Base-by-base conservation (phyloP, 1,284 basidiomycete genomes). In the Athelia psychrophila region DNA sequence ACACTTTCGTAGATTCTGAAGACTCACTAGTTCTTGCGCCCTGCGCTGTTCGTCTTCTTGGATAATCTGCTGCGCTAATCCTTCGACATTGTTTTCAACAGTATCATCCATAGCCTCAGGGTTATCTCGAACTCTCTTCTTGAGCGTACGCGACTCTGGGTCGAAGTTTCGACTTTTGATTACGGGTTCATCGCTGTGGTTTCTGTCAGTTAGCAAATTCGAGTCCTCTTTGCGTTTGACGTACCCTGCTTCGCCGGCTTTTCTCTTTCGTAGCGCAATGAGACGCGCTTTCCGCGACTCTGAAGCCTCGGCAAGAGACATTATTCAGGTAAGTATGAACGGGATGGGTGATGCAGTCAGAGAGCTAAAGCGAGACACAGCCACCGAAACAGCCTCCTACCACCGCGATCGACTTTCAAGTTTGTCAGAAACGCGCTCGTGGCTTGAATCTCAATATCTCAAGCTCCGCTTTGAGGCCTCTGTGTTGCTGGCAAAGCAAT, bases 281-380 rank as follows among this genome's bases (percentile, higher is more conserved):
- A 98, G 76, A 54, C 94, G 86, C 50, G 86, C 84, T 68, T 95
- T 96, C 48, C 95, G 82, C n/a, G 86, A 85, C 58, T 93, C 89
- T 9, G 91, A 85, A 8, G 86, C 87, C 57, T 88, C 88, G 54
- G 87, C 90, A 45, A 98, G 81, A 55, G 91, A 91, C 81, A 92
- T 93, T 44, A 56, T 54, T 52, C 6, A 30, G 6, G 6, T 13
- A 30, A 30, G 13, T 13, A 13, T 13, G 27, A 30, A 30, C 33
- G 40, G 38, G 46, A 27, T 49, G 52, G 50, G 38, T 35, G 19
- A 25, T 25, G 19, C 25, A 52, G 50, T 52, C 51, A 25, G 36
- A 22, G 15, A 8, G 19, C 27, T 48, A 16, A 42, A 18, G 8
- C 38, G 20, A 6, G 38, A 46, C 5, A 18, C 8, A 13, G 9